Evolutionary conservation across 345 rosid species (phyloP).

Genomic region (Populus alba): DNA sequence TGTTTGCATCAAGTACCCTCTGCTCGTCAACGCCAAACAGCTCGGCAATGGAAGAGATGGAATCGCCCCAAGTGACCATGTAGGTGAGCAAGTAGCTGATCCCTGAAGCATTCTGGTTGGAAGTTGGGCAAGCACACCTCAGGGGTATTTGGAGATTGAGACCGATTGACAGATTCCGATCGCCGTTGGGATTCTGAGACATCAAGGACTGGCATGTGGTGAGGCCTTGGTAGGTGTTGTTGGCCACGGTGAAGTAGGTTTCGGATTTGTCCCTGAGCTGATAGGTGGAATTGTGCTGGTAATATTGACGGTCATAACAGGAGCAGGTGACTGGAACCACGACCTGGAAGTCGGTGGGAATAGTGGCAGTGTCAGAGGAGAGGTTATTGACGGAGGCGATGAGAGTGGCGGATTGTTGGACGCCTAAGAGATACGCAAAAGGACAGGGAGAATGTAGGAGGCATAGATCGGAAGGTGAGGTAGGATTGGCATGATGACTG

Average conservation of each 20-base stretch:
- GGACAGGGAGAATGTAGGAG: slow-evolving; percentile 45
- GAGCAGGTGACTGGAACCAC: slow-evolving; percentile 66
- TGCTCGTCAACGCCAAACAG: slow-evolving; percentile 38
- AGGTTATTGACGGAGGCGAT: slow-evolving; percentile 58
- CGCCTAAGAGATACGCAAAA: slow-evolving; percentile 41
- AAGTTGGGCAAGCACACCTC: slow-evolving; percentile 81
- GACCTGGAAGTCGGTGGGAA: slow-evolving; percentile 36
- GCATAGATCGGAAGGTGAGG: slow-evolving; percentile 66
- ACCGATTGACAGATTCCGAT: slow-evolving; percentile 20
- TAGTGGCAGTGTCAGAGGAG: slow-evolving; percentile 28
- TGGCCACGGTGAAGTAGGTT: slow-evolving; percentile 58
- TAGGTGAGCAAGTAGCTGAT: slow-evolving; percentile 56
- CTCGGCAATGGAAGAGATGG: slow-evolving; percentile 42
- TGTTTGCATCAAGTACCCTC: slow-evolving; percentile 49
- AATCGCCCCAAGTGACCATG: slow-evolving; percentile 42
- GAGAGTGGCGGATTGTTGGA: slow-evolving; percentile 21
- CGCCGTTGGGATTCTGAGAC: slow-evolving; percentile 49
- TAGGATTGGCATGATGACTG: slow-evolving; percentile 53
- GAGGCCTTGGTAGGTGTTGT: slow-evolving; percentile 80
- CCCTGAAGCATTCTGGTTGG: slow-evolving; percentile 49
- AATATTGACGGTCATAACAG: slow-evolving; percentile 40
- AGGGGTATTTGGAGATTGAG: slow-evolving; percentile 50
- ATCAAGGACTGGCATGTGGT: slow-evolving; percentile 84
- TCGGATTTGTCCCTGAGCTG: background rate
- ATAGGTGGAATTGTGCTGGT: slow-evolving; percentile 73